Evolutionary conservation across 2,329 filamentous ascomycete genomes (phyloP), one percentile per base, ranked within the genome.

Genomic region (Colletotrichum orbiculare): DNA sequence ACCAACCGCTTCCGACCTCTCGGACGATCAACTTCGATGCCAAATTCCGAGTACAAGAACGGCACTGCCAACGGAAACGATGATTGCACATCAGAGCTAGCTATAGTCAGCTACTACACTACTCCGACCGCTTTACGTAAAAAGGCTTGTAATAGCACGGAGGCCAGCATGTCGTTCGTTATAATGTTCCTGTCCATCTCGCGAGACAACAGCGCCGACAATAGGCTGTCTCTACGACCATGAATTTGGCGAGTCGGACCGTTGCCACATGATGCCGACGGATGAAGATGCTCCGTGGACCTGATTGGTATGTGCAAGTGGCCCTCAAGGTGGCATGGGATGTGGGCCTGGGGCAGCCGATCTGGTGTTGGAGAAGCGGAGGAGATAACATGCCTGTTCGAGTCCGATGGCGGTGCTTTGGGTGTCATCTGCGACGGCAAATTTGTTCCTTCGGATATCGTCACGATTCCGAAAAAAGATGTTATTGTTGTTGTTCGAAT

Each of bases 241-340:
- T 33, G 39, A 46, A 15, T n/a, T 39, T 57, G 43, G 53, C 17
- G 17, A 48, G 17, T 49, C 41, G 25, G 35, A 17, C 37, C 38
- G 33, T 47, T 48, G 9, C 41, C 13, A 37, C 46, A 46, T 25
- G 38, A 12, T 37, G 8, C 35, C 17, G 25, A 42, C 62, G 62
- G 62, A 62, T 17, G 52, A 11, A 65, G 46, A 61, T 41, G 46
- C 52, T 62, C 62, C 62, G 62, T 38, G 25, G 34, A 9, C 52
- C 62, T 17, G 17, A 62, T 56, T 55, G 46, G 52, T 56, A 37
- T n/a, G 38, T 11, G 46, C 42, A 37, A 15, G 37, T 59, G 33
- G 37, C 37, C 41, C 7, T 17, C 8, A 60, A 25, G 52, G 52
- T 46, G 57, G 35, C 34, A 63, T 59, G 48, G 8, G 10, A 56